Percentiles rank a stretch among this genome's conserved stretches.
Evolutionary conservation across 2,329 filamentous ascomycete genomes (phyloP).

Genomic region (Bipolaris oryzae): DNA sequence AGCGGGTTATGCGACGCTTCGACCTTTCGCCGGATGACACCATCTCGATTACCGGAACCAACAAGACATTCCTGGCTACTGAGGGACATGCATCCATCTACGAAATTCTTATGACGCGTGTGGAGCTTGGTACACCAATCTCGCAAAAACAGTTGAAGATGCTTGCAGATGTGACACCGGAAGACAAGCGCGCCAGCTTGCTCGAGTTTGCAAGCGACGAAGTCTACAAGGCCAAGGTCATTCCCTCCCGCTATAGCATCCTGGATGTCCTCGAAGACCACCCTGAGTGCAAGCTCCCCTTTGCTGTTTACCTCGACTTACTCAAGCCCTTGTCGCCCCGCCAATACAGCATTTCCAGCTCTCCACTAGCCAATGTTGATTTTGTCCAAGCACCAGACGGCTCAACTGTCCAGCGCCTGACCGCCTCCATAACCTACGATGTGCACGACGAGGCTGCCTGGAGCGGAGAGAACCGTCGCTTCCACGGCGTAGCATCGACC

Average conservation of each 20-base stretch:
- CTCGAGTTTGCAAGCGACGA: slow-evolving; percentile 7
- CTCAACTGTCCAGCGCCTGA: not conserved
- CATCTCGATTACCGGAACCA: slow-evolving; percentile 17
- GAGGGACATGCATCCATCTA: slow-evolving; percentile 4
- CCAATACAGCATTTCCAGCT: slow-evolving; percentile 65
- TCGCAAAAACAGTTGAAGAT: slow-evolving; percentile 12
- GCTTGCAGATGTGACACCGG: slow-evolving; percentile 6
- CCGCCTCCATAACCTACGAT: slow-evolving; percentile 10
- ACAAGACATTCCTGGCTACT: slow-evolving; percentile 8
- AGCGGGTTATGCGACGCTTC: slow-evolving; percentile 26
- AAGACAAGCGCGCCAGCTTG: slow-evolving; percentile 6
- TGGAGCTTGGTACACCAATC: slow-evolving; percentile 13
- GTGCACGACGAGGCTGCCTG: slow-evolving; percentile 12
- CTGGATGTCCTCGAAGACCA: slow-evolving; percentile 11
- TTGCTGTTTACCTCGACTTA: slow-evolving; percentile 7
- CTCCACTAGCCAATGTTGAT: slow-evolving; percentile 61
- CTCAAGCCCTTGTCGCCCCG: slow-evolving; percentile 13
- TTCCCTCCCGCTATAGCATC: slow-evolving; percentile 11
- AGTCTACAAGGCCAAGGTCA: slow-evolving; percentile 5
- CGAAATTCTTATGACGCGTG: slow-evolving; percentile 12
- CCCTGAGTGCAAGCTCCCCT: slow-evolving; percentile 4
- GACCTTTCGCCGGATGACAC: slow-evolving; percentile 9
- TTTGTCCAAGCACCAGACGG: slow-evolving; percentile 6
- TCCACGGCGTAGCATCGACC: slow-evolving; percentile 11
- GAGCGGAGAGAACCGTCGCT: slow-evolving; percentile 10